phyloP scores from a whole-genome alignment of 495 filamentous ascomycete genomes.

The Talaromyces trachyspermus region DNA sequence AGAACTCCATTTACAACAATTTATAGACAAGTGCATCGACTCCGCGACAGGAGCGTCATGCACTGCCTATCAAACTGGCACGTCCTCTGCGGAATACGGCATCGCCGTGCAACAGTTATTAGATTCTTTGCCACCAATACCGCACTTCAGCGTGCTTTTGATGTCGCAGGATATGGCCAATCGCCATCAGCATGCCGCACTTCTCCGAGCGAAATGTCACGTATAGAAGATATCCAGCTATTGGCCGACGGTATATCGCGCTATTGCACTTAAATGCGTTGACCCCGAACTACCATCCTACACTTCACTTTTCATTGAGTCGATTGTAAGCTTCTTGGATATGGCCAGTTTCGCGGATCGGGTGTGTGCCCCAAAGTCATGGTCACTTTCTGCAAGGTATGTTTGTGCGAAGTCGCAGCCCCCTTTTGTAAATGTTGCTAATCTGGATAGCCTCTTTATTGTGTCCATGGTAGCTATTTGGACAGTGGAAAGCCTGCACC shows the following conservation, averaged over 20 bases:
- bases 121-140: slow-evolving; percentile 3
- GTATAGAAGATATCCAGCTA: background rate
- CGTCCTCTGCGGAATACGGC: background rate
- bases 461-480: slow-evolving; percentile 4
- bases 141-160: background rate
- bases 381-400: slow-evolving; percentile 2
- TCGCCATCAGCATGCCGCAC: slow-evolving; percentile 3
- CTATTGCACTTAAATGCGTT: slow-evolving; percentile 1
- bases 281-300: background rate
- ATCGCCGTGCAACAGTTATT: background rate
- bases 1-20: slow-evolving; percentile 2
- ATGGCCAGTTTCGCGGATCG: background rate
- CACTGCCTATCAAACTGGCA: background rate
- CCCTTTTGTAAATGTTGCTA: background rate
- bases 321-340: slow-evolving; percentile 2
- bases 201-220: slow-evolving; percentile 6
- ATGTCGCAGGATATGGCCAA: slow-evolving; percentile 1
- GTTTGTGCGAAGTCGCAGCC: background rate
- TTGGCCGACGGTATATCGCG: slow-evolving; percentile 2
- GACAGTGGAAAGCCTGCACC: slow-evolving; percentile 1
- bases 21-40: background rate
- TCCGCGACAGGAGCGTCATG: background rate
- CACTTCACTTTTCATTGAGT: slow-evolving; percentile 1
- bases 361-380: slow-evolving; percentile 1
- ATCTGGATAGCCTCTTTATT: slow-evolving; percentile 1